Evolutionary conservation across 2,329 filamentous ascomycete species (phyloP).

Genomic region (Botrytis fabae): DNA sequence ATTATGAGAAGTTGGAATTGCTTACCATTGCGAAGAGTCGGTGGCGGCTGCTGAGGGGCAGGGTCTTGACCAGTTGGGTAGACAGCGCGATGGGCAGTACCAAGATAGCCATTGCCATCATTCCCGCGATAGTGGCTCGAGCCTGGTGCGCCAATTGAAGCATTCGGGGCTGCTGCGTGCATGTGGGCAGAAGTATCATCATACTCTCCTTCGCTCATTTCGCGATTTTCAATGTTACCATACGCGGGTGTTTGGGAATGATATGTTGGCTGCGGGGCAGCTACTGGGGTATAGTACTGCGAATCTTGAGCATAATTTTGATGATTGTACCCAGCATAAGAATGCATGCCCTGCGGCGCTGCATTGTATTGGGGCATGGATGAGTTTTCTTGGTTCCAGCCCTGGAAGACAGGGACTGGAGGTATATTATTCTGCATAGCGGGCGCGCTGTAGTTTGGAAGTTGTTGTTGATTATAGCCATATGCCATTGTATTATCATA

Average conservation of each 20-base stretch:
- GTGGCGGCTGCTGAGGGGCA: slow-evolving; percentile 26
- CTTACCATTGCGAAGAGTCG: slow-evolving; percentile 30
- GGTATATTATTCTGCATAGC: slow-evolving; percentile 35
- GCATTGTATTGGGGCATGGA: slow-evolving; percentile 31
- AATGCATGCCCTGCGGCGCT: slow-evolving; percentile 28
- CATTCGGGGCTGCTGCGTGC: slow-evolving; percentile 23
- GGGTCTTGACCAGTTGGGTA: slow-evolving; percentile 31
- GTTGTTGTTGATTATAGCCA: slow-evolving; percentile 35
- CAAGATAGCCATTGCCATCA: slow-evolving; percentile 31
- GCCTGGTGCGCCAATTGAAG: slow-evolving; percentile 26
- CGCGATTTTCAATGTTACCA: slow-evolving; percentile 64
- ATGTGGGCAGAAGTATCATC: slow-evolving; percentile 47
- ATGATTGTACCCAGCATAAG: slow-evolving; percentile 29
- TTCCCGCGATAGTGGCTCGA: slow-evolving; percentile 39
- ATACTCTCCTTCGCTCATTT: slow-evolving; percentile 69
- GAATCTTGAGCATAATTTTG: slow-evolving; percentile 32
- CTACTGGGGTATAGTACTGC: slow-evolving; percentile 24
- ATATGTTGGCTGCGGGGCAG: slow-evolving; percentile 15
- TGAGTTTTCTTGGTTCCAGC: slow-evolving; percentile 38
- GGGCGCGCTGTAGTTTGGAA: slow-evolving; percentile 35
- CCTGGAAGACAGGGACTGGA: slow-evolving; percentile 38
- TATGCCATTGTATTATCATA: slow-evolving; percentile 37
- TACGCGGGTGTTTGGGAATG: slow-evolving; percentile 17
- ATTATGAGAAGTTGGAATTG: not conserved
- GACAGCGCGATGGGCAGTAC: slow-evolving; percentile 32